Conservation (phyloP, 305 asterid species). For the Fraxinus albicans region DNA sequence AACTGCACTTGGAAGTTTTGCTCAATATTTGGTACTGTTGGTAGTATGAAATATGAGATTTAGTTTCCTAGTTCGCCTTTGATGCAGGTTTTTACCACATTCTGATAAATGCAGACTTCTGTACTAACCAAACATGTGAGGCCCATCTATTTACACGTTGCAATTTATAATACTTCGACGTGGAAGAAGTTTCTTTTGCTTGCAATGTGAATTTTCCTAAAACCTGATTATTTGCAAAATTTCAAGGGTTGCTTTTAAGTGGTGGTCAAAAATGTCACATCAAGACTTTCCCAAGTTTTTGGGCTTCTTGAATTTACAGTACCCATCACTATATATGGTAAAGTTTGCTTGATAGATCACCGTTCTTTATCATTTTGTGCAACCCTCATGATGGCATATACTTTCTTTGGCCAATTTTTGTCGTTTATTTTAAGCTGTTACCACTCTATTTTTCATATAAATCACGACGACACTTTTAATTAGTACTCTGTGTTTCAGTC, state of each 20-base stretch:
- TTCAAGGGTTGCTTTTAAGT: not conserved
- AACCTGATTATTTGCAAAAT: not conserved
- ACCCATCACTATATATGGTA: not conserved
- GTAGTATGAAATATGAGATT: not conserved
- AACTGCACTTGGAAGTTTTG: not conserved
- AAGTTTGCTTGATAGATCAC: not conserved
- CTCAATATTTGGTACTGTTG: not conserved
- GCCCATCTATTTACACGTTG: not conserved
- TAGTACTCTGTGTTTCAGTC: slow-evolving; percentile 11
- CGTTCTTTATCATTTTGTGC: not conserved
- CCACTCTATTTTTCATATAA: not conserved
- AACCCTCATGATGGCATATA: not conserved
- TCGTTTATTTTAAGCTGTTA: slow-evolving; percentile 1
- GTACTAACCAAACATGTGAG: not conserved
- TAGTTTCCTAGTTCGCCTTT: not conserved
- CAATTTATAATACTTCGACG: not conserved
- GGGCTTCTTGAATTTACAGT: not conserved
- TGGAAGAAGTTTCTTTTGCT: not conserved
- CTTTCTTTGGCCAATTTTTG: not conserved
- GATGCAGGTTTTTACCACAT: not conserved
- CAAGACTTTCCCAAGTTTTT: not conserved
- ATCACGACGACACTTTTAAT: not conserved
- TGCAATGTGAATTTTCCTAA: not conserved
- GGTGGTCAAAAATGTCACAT: not conserved
- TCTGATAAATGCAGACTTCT: not conserved